Base-by-base conservation (phyloP, 2,329 filamentous ascomycete species). In the Plenodomus tracheiphilus region DNA sequence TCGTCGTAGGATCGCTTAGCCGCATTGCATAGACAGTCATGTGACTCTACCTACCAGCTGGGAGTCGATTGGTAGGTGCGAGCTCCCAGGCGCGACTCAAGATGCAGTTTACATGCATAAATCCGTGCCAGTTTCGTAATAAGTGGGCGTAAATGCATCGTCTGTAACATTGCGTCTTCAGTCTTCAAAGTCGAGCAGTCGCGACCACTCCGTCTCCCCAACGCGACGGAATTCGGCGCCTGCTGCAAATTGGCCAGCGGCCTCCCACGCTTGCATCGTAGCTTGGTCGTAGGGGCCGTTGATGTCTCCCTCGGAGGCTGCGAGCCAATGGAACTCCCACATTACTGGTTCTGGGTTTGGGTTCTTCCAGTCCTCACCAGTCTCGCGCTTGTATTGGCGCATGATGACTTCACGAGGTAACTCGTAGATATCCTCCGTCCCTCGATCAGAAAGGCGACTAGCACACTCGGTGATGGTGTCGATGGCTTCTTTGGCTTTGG, bases 271-370 rank as follows among this genome's bases (percentile, higher is more conserved):
- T 62, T 85, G 84, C 94, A 99, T 97, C 32, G 87, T 93, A 4
- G 80, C 71, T 7, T 81, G 83, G 66, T 97, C 91, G 70, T 91
- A 99, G 0, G 94, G 93, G 0, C 94, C 94, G 71, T 99, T 91
- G 49, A 83, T 82, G 40, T 84, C 81, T 10, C 83, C 89, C 65
- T 96, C 93, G 35, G 91, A 81, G 16, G 89, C 90, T 69, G 96
- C 91, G 34, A 85, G 86, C 94, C 94, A 99, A 49, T 90, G 83
- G 70, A 91, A 99, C 72, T 97, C 89, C 92, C 93, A 99, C 79
- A 84, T 82, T 43, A 61, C 47, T 19, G 64, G 64, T 16, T 65
- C 68, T 19, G 72, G 66, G 39, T 74, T 65, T 5, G 78, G 76
- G 36, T 85, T 83, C 43, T 81, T 76, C 94, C 94, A 99, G 8